phyloP scores from a whole-genome alignment of 768 basidiomycete genomes.

The Tricholoma terreum region DNA sequence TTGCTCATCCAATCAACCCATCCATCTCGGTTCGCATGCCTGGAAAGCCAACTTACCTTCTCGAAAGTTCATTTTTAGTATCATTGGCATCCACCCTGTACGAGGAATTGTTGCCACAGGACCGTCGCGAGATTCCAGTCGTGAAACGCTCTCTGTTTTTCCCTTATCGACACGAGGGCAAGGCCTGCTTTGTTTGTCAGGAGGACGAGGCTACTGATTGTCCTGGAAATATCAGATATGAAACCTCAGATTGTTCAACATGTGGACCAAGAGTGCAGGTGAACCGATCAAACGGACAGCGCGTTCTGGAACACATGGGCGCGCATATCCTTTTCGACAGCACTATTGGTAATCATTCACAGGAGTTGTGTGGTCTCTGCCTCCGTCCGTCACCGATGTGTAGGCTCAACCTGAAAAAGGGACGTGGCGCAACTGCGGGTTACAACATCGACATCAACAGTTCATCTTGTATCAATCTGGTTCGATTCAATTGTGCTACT shows the following conservation, averaged over 20 bases:
- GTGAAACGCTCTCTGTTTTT: too few relatives aligned
- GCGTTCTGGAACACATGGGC: too few relatives aligned
- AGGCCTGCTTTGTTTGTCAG: too few relatives aligned
- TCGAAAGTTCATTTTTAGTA: not conserved
- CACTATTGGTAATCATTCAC: too few relatives aligned
- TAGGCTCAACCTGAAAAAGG: not conserved
- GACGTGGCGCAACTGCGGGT: not conserved
- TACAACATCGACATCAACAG: not conserved
- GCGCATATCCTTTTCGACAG: too few relatives aligned
- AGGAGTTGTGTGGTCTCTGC: not conserved
- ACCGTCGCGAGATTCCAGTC: not conserved
- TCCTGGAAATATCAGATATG: too few relatives aligned
- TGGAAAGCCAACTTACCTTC: not conserved
- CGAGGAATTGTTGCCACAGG: not conserved
- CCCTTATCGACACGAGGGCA: too few relatives aligned
- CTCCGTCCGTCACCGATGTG: not conserved
- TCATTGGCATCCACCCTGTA: not conserved
- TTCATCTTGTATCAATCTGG: not conserved
- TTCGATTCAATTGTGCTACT: not conserved
- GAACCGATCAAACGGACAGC: too few relatives aligned
- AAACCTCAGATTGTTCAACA: too few relatives aligned
- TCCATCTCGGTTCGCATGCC: not conserved
- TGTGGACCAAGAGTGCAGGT: too few relatives aligned
- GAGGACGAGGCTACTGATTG: too few relatives aligned
- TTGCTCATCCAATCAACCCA: not conserved